These are phyloP conservation scores for Penicillium expansum DNA, from an alignment of 2,329 filamentous ascomycete species.

Conservation along the genomic window DNA sequence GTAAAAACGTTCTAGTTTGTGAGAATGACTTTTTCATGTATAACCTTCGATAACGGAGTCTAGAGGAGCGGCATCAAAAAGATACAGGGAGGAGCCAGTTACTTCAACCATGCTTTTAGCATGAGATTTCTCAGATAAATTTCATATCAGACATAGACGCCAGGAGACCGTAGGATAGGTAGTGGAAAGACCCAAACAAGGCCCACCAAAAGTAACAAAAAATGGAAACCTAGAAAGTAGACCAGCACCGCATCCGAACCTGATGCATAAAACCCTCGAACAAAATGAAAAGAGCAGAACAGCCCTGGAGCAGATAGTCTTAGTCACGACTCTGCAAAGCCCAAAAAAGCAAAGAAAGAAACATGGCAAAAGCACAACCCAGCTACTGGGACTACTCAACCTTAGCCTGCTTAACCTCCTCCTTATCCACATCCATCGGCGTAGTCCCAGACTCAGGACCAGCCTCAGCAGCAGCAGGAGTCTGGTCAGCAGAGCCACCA, in stretches of 20 bases:
- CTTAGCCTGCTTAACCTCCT: conserved; percentile 36
- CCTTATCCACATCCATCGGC: conserved; percentile 41
- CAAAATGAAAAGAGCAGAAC: neutral
- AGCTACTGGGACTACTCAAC: conserved; percentile 26
- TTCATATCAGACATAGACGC: conserved; percentile 1
- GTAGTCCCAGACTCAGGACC: conserved; percentile 28
- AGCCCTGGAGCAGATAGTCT: neutral
- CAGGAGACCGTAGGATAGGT: conserved; percentile 1
- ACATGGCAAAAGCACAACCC: neutral
- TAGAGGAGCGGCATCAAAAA: neutral
- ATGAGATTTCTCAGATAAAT: neutral
- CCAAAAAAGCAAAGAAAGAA: conserved; percentile 6
- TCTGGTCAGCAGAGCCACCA: conserved; percentile 28
- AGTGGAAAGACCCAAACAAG: neutral
- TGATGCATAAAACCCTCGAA: conserved; percentile 3
- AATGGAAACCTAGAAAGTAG: neutral
- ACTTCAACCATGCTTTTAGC: conserved; percentile 3
- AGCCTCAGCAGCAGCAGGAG: conserved; percentile 16
- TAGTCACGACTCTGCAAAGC: neutral
- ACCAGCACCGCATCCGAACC: conserved; percentile 6
- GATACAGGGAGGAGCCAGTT: neutral
- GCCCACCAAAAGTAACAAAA: neutral
- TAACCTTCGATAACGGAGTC: neutral
- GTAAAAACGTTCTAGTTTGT: no score
- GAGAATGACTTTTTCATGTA: no score